Base-by-base conservation (phyloP, 129 eudicot species). In the Escallonia rubra region DNA sequence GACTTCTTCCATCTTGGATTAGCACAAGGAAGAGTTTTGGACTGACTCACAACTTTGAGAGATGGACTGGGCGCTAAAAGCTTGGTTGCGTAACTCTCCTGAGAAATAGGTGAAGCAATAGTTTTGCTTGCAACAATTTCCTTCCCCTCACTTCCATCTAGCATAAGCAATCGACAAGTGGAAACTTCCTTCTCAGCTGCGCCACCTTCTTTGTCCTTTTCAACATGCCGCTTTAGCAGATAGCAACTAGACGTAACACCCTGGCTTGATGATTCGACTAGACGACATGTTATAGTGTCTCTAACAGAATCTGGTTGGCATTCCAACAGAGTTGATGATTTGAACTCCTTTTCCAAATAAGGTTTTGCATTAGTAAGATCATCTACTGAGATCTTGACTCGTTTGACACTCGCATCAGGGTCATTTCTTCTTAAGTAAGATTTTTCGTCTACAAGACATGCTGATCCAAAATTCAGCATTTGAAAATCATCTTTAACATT, bases 31-130 rank as follows among this genome's bases (percentile, higher is more conserved):
- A 65, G 63, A 9, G 80, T 61, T 50, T 72, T 86, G 9, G 86
- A 75, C 60, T 57, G 43, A 46, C 16, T 67, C 38, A 50, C 68
- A 39, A 59, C 73, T 34, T 68, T 43, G 41, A 58, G 57, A 23
- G 75, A n/a, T 38, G 72, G 82, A 55, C 67, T 68, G 15, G 61
- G 16, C 48, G 73, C 86, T 78, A 88, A 77, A 67, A 77, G 84
- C 76, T 86, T 89, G 84, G 84, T 86, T 40, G 82, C 91, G 50
- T 65, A 78, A 81, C 98, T 93, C 79, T 93, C 93, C 76, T 86
- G 96, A 16, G 98, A 89, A 72, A 77, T 83, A 49, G 95, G 92
- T 44, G 95, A 86, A 59, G 79, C 76, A 49, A 88, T 72, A 60
- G 79, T 69, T 59, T 73, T 85, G 66, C 67, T 57, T 49, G 57